Evolutionary conservation across 129 eudicot genomes (phyloP).

Genomic region (Artemisia tridentata): DNA sequence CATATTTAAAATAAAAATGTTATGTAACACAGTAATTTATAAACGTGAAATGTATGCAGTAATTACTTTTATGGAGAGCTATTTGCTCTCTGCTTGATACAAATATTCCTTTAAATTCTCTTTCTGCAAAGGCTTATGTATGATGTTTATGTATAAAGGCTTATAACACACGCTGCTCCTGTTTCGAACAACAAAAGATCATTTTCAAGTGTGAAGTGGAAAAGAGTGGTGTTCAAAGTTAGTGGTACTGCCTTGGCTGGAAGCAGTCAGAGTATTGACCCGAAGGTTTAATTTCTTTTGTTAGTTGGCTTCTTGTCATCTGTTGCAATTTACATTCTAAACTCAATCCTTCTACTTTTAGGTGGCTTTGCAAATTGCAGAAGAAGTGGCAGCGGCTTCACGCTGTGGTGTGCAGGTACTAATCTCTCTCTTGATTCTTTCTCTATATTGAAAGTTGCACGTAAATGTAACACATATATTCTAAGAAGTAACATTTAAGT

Average conservation of each 20-base stretch:
- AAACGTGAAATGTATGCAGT: no score
- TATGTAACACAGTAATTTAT: no score
- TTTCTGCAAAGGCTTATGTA: conserved; percentile 5
- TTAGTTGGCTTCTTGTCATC: conserved; percentile 3
- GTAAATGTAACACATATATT: neutral
- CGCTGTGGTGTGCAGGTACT: conserved; percentile 40
- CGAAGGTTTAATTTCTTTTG: conserved; percentile 31
- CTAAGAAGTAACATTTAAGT: neutral
- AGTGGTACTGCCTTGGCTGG: conserved; percentile 46
- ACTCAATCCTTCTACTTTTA: conserved; percentile 20
- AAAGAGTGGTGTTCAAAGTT: conserved; percentile 43
- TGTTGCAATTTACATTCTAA: conserved; percentile 14
- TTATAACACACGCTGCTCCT: conserved; percentile 18
- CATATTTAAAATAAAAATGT: no score
- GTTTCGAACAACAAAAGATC: conserved; percentile 12
- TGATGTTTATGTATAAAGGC: conserved; percentile 27
- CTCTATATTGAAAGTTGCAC: neutral
- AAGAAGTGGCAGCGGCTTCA: conserved; percentile 39
- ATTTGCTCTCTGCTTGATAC: neutral
- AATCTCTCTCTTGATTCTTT: neutral
- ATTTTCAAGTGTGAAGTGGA: conserved; percentile 31
- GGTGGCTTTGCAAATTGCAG: conserved; percentile 45
- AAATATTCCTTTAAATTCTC: neutral
- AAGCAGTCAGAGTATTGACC: conserved; percentile 38
- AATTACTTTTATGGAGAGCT: no score